A percentile compares a stretch with the other conserved stretches of the same genome.
Conservation (phyloP, 2,329 filamentous ascomycete genomes). For the Blastomyces gilchristii region DNA sequence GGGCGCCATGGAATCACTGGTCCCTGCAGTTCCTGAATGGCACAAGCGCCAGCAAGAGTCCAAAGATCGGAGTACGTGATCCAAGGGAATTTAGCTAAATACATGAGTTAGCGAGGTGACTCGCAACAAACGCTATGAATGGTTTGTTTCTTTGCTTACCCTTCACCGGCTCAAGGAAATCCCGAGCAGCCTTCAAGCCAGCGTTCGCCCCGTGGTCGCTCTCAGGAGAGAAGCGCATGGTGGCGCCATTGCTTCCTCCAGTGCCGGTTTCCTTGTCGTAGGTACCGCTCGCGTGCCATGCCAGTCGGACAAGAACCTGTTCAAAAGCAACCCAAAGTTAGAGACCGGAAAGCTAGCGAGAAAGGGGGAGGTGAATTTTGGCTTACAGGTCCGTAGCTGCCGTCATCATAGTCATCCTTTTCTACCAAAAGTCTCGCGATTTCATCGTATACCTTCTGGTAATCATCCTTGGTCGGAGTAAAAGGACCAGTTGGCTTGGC, state of each 20-base stretch:
- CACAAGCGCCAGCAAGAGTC: conserved; percentile 76
- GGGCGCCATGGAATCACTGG: conserved; percentile 80
- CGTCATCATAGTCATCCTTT: conserved; percentile 91
- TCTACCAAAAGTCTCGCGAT: conserved; percentile 72
- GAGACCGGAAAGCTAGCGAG: neutral
- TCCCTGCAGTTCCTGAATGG: conserved; percentile 92
- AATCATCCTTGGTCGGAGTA: conserved; percentile 71
- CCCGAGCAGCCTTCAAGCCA: conserved; percentile 71
- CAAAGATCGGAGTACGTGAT: conserved; percentile 94
- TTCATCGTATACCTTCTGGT: conserved; percentile 89
- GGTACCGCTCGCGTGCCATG: conserved; percentile 90
- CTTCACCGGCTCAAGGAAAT: conserved; percentile 91
- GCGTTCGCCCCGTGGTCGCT: conserved; percentile 87
- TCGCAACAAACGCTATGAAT: neutral
- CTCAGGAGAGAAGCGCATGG: conserved; percentile 91
- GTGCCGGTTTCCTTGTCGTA: conserved; percentile 81
- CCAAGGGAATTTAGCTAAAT: conserved; percentile 74
- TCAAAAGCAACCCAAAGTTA: conserved; percentile 7
- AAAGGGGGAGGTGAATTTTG: conserved; percentile 4
- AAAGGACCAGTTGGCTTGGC: conserved; percentile 48
- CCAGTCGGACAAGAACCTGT: conserved; percentile 67
- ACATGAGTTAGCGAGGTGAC: conserved; percentile 14
- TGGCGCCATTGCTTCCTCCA: conserved; percentile 90
- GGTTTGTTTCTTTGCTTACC: conserved; percentile 37
- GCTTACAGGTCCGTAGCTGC: conserved; percentile 74